A percentile compares a stretch with the other conserved stretches of the same genome.
Evolutionary conservation across 2,329 filamentous ascomycete genomes (phyloP).

Genomic region (Trichoderma brevicompactum): DNA sequence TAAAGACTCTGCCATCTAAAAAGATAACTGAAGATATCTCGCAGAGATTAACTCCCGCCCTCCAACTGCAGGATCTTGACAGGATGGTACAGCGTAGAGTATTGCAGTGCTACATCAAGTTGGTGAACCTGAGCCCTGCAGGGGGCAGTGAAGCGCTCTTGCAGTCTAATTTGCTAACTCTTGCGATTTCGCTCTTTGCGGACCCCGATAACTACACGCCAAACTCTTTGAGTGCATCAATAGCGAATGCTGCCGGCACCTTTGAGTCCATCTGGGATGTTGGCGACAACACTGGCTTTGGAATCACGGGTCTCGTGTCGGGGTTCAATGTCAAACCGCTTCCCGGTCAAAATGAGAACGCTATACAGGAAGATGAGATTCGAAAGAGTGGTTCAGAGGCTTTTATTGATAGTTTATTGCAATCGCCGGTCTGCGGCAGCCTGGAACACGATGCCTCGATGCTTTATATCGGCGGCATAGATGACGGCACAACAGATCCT

Average conservation of each 20-base stretch:
- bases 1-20: conserved; percentile 81
- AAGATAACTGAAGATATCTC: conserved; percentile 86
- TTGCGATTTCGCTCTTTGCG: conserved; percentile 89
- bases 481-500: conserved; percentile 55
- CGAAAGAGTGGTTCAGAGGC: conserved; percentile 66
- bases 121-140: conserved; percentile 84
- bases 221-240: conserved; percentile 84
- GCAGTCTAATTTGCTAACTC: conserved; percentile 87
- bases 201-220: conserved; percentile 88
- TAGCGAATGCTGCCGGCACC: conserved; percentile 84
- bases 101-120: conserved; percentile 90
- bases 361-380: conserved; percentile 47
- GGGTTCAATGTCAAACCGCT: conserved; percentile 75
- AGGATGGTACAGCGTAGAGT: conserved; percentile 93
- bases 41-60: conserved; percentile 78
- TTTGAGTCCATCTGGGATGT: conserved; percentile 97
- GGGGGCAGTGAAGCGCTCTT: conserved; percentile 84
- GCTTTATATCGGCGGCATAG: conserved; percentile 65
- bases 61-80: conserved; percentile 88
- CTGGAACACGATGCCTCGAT: conserved; percentile 87
- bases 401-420: conserved; percentile 63
- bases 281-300: conserved; percentile 91
- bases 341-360: conserved; percentile 67
- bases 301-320: conserved; percentile 81
- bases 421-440: conserved; percentile 78